phyloP scores from a whole-genome alignment of 164 flowering plant genomes.

The Magnolia sinica region DNA sequence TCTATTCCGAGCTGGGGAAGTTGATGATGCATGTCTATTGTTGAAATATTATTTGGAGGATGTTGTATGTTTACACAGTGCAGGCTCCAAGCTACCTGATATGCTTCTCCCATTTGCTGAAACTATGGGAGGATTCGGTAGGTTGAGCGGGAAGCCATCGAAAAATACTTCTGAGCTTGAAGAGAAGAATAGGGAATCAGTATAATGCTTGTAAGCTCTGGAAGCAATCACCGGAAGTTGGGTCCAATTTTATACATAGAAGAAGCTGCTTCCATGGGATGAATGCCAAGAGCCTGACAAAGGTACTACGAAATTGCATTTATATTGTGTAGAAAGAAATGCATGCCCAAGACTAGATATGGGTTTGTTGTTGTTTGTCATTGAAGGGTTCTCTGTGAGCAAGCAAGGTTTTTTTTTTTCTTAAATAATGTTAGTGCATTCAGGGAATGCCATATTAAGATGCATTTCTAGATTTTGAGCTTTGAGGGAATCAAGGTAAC shows the following conservation, averaged over 20 bases:
- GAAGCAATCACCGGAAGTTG: background rate
- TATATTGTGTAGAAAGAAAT: too few relatives aligned
- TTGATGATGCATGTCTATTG: slow-evolving; percentile 14
- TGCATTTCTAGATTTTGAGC: too few relatives aligned
- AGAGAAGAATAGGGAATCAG: background rate
- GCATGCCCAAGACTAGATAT: too few relatives aligned
- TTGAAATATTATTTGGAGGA: slow-evolving; percentile 12
- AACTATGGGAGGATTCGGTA: background rate
- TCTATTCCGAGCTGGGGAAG: slow-evolving; percentile 13
- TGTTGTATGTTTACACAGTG: slow-evolving; percentile 5
- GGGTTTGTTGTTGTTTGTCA: too few relatives aligned
- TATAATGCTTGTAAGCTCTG: background rate
- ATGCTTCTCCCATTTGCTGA: background rate
- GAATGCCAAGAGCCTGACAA: background rate
- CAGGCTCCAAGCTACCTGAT: background rate
- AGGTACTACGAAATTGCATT: background rate
- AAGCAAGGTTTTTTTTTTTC: too few relatives aligned
- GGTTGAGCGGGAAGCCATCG: background rate
- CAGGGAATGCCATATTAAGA: too few relatives aligned
- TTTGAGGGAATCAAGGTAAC: too few relatives aligned
- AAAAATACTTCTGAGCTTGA: background rate
- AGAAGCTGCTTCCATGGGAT: background rate
- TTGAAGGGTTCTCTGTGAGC: too few relatives aligned
- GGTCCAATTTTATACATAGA: background rate
- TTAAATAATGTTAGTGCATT: too few relatives aligned